Evolutionary conservation across 2,329 filamentous ascomycete species (phyloP).

Genomic region (Sporothrix pseudoabietina): DNA sequence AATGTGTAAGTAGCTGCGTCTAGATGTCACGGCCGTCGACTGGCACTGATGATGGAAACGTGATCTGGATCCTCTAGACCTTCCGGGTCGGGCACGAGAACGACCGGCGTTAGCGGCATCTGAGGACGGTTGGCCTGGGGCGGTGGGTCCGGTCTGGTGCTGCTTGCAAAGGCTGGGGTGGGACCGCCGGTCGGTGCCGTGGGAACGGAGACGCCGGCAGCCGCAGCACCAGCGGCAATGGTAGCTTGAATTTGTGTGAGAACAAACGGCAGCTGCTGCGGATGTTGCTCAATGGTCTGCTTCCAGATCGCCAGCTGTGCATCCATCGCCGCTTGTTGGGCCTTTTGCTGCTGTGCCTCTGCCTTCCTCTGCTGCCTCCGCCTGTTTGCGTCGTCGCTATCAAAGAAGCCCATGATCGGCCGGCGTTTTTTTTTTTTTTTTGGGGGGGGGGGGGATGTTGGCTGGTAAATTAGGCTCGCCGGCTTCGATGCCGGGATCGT

Average conservation of each 20-base stretch:
- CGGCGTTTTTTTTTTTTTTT: not conserved
- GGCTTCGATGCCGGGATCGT: not conserved
- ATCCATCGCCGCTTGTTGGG: not conserved
- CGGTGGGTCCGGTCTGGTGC: not conserved
- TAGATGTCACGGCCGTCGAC: not conserved
- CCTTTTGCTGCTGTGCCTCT: not conserved
- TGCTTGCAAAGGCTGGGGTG: not conserved
- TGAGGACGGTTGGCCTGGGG: not conserved
- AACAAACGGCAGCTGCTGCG: not conserved
- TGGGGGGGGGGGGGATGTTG: not conserved
- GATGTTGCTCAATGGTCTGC: not conserved
- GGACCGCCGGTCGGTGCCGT: not conserved
- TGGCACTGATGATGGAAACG: not conserved
- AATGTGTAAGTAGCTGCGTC: too few species aligned
- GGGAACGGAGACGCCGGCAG: not conserved
- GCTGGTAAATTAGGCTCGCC: not conserved
- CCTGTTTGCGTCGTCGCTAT: not conserved
- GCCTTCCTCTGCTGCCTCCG: not conserved
- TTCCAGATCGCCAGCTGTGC: not conserved
- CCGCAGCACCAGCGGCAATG: slow-evolving; percentile 1
- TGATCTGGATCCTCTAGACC: not conserved
- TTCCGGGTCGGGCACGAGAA: not conserved
- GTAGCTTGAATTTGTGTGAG: not conserved
- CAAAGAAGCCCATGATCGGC: not conserved
- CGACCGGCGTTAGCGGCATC: not conserved